Evolutionary conservation across 1,284 basidiomycete genomes (phyloP), one percentile per base, ranked within the genome.

Genomic region (Takashimella koratensis): DNA sequence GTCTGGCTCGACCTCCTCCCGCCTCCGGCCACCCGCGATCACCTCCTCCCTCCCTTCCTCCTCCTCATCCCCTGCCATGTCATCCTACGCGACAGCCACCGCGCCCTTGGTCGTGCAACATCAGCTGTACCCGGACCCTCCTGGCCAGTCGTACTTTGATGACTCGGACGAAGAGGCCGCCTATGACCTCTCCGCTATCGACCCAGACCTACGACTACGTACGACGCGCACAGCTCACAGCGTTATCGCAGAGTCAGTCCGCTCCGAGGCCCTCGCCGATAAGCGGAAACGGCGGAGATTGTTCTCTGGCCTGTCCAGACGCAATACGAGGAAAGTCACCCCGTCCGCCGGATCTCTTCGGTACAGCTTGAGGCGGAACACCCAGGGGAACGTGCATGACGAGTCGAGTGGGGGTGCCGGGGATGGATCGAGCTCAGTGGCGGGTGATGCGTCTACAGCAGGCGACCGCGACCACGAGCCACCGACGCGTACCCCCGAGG

Each of bases 221-320:
- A 93, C 91, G 0, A 88, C 91, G 20, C 84, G 86, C 61, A 95
- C 92, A 1, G 91, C 92, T 2, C 85, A 88, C 12, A 90, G 87
- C 19, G 90, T 88, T 25, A 85, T 95, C 60, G 87, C 88, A 61
- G 90, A 93, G 76, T 88, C 86, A 8, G 85, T 88, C 49, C 82
- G 83, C 48, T 83, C 85, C 45, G 91, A 95, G 70, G 81, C 84
- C 59, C 81, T 86, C 49, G 84, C 85, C 8, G 83, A 86, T 65
- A 78, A 81, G 49, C 78, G 86, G 60, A 70, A 70, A 42, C 60
- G 83, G 76, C 56, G 63, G 43, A 59, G 65, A 47, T 30, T 73
- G 42, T 81, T 84, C 39, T 73, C 79, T 43, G 79, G 79, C 62
- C 78, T 80, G 68, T 83, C 81, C 68, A 73, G 83, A 21, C 22